A percentile compares a stretch with the other conserved stretches of the same genome.
phyloP scores from a whole-genome alignment of 2,329 filamentous ascomycete species.

The Pezicula carpinea region DNA sequence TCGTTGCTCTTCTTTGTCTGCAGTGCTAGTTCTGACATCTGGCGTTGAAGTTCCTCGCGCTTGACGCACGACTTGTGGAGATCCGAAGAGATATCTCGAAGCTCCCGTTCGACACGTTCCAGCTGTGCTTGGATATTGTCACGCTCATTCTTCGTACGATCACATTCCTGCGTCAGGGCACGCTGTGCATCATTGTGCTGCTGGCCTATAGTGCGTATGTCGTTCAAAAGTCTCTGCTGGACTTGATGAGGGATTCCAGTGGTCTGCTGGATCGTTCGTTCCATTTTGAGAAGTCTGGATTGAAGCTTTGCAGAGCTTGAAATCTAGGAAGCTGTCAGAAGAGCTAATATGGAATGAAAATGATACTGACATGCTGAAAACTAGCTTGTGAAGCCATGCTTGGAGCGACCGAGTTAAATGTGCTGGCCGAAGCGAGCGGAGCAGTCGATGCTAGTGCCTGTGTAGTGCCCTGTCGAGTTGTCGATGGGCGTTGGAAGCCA shows the following conservation, averaged over 20 bases:
- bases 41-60: not conserved
- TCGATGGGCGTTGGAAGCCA: not conserved
- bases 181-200: constrained; percentile 2
- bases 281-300: not conserved
- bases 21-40: not conserved
- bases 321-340: not conserved
- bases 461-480: not conserved
- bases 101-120: constrained; percentile 2
- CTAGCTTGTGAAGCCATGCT: not conserved
- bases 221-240: constrained; percentile 1
- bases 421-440: not conserved
- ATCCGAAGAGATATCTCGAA: not conserved
- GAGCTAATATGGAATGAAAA: not conserved
- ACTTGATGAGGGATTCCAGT: constrained; percentile 1
- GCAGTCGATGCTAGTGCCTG: not conserved
- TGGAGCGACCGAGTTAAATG: too few species aligned
- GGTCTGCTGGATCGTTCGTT: not conserved
- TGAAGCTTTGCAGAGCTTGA: not conserved
- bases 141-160: constrained; percentile 4
- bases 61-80: too few species aligned
- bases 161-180: constrained; percentile 2
- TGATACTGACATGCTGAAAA: not conserved
- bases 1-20: constrained; percentile 3
- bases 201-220: constrained; percentile 4
- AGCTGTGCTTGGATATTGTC: constrained; percentile 3